Conservation (phyloP, 768 basidiomycete species). For the Coprinopsis strossmayeri region DNA sequence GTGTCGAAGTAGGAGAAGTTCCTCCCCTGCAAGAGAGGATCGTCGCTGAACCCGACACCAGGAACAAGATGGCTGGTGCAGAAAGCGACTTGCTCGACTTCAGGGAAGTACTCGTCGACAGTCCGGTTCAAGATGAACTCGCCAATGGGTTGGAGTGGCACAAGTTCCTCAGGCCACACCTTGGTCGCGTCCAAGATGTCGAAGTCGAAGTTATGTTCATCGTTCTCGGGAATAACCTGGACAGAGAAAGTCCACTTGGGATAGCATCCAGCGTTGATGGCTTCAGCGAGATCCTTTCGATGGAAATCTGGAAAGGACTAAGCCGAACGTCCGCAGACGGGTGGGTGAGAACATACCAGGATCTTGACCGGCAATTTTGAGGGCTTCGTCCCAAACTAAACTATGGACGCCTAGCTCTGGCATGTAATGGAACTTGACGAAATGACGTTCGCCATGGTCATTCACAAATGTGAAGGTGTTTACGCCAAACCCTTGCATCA, state of each 20-base stretch:
- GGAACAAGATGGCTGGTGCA: constrained; percentile 71
- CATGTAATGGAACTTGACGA: constrained; percentile 87
- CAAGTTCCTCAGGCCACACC: constrained; percentile 75
- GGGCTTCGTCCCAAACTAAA: constrained; percentile 84
- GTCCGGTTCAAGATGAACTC: constrained; percentile 59
- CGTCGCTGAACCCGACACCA: constrained; percentile 66
- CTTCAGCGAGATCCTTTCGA: constrained; percentile 79
- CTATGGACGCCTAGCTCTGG: constrained; percentile 81
- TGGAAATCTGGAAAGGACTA: constrained; percentile 57
- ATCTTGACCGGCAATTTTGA: constrained; percentile 79
- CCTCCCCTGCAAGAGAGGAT: constrained; percentile 76
- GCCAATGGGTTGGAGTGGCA: constrained; percentile 74
- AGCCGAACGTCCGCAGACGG: too few species aligned
- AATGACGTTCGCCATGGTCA: constrained; percentile 55
- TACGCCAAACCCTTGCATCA: constrained; percentile 88
- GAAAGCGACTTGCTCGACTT: constrained; percentile 87
- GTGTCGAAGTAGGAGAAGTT: constrained; percentile 90
- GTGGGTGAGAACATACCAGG: constrained; percentile 39
- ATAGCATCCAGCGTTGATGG: constrained; percentile 63
- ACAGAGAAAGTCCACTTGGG: constrained; percentile 80
- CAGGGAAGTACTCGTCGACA: constrained; percentile 76
- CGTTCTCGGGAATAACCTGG: constrained; percentile 60
- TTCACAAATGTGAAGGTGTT: constrained; percentile 81
- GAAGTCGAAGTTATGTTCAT: constrained; percentile 80
- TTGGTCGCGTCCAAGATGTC: constrained; percentile 87